These are phyloP conservation scores for Capsaspora owczarzaki DNA, from an alignment of 78 protist species.

Conservation along the genomic window DNA sequence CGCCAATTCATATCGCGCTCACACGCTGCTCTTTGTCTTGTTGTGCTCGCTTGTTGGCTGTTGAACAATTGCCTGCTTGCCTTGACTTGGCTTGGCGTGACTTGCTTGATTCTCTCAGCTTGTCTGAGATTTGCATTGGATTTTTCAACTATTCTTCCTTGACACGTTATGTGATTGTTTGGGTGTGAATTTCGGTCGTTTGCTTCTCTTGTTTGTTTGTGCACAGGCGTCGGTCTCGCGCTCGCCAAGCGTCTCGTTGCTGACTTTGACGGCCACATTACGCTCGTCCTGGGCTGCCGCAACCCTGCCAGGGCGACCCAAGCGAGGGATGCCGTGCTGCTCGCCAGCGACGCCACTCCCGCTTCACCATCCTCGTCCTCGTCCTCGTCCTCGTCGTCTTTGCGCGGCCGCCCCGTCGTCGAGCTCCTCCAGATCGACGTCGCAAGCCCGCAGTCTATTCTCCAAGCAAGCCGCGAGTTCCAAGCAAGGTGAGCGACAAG, in stretches of 20 bases:
- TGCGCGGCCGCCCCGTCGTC: not conserved
- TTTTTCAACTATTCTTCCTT: not conserved
- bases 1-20: constrained; percentile 5
- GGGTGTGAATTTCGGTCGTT: too few species aligned
- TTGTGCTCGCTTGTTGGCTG: not conserved
- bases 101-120: not conserved
- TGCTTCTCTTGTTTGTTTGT: too few species aligned
- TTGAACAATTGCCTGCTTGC: not conserved
- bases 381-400: too few species aligned
- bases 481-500: not conserved
- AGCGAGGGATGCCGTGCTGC: not conserved
- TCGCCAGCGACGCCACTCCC: too few species aligned
- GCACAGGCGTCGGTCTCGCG: constrained; percentile 17
- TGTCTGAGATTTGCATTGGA: not conserved
- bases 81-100: not conserved
- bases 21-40: not conserved
- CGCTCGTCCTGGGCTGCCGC: constrained; percentile 6
- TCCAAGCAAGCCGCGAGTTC: not conserved
- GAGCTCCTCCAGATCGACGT: constrained; percentile 9
- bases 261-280: not conserved
- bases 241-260: constrained; percentile 12
- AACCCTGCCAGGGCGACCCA: not conserved
- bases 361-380: too few species aligned
- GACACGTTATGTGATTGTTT: not conserved
- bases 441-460: not conserved